Evolutionary conservation across 139 green algal species (phyloP).

Genomic region (Chlorella sp.): DNA sequence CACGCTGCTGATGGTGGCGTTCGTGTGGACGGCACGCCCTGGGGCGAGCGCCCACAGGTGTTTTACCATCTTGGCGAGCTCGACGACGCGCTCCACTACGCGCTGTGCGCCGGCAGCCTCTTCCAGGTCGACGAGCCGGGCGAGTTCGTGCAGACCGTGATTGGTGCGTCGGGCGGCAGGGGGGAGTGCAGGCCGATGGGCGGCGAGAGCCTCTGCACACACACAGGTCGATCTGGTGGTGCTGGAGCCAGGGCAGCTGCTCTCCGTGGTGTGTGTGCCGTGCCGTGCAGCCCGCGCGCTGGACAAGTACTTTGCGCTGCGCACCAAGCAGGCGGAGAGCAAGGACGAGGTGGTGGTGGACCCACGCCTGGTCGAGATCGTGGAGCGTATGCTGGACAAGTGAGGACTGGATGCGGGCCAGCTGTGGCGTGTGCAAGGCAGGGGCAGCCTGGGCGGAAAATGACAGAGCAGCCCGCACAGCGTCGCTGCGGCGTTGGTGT

Average conservation of each 20-base stretch:
- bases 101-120: slow-evolving; percentile 81
- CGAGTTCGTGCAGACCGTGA: slow-evolving; percentile 93
- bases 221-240: no score
- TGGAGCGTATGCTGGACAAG: slow-evolving; percentile 90
- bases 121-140: slow-evolving; percentile 87
- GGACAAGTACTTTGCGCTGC: slow-evolving; percentile 87
- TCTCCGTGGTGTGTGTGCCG: background rate
- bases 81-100: slow-evolving; percentile 91
- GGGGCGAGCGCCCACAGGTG: slow-evolving; percentile 78
- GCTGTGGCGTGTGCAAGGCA: no score
- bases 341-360: slow-evolving; percentile 60
- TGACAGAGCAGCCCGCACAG: no score
- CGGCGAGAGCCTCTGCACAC: no score
- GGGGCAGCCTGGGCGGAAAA: no score
- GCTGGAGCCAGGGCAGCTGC: no score
- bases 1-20: background rate
- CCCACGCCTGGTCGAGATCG: slow-evolving; percentile 74
- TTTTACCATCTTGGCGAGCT: slow-evolving; percentile 98
- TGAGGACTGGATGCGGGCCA: no score
- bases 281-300: slow-evolving; percentile 79
- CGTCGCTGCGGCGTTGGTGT: no score
- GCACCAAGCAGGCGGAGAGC: slow-evolving; percentile 36
- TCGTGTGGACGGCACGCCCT: no score
- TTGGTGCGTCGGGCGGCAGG: slow-evolving; percentile 85
- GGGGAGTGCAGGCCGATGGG: no score